Conservation (phyloP, 495 filamentous ascomycete species). For the Hypoxylon perforatum region DNA sequence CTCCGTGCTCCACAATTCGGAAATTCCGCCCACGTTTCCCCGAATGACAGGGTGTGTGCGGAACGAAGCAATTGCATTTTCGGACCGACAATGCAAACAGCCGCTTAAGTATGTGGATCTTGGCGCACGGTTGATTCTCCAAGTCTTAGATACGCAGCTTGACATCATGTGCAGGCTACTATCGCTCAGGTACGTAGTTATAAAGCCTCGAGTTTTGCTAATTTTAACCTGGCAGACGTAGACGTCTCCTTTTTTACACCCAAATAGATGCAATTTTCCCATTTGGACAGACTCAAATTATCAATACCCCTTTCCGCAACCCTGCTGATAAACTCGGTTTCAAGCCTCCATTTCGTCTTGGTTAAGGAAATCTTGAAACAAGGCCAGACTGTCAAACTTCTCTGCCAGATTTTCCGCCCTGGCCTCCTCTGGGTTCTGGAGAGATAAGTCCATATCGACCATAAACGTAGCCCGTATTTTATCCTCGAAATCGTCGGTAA, state of each 20-base stretch:
- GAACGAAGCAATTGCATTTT: neutral
- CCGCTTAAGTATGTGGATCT: neutral
- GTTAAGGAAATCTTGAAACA: constrained; percentile 39
- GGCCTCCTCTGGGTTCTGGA: constrained; percentile 30
- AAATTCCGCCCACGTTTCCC: neutral
- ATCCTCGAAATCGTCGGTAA: constrained; percentile 11
- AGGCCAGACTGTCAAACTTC: constrained; percentile 28
- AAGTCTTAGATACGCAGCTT: neutral
- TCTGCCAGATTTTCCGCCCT: constrained; percentile 38
- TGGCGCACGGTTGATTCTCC: neutral
- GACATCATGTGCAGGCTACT: too few relatives aligned
- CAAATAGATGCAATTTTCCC: too few relatives aligned
- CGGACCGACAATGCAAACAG: neutral
- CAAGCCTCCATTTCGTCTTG: constrained; percentile 29
- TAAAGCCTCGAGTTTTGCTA: too few relatives aligned
- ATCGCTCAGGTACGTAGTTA: too few relatives aligned
- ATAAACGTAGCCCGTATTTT: constrained; percentile 37
- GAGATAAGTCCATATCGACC: constrained; percentile 35
- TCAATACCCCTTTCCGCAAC: neutral
- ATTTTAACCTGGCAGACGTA: too few relatives aligned
- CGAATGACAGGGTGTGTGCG: neutral
- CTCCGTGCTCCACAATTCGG: neutral
- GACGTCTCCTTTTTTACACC: too few relatives aligned
- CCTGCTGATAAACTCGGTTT: neutral
- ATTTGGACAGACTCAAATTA: neutral